A percentile compares a stretch with the other conserved stretches of the same genome.
phyloP scores from a whole-genome alignment of 306 rosid genomes.

The Arachis hypogaea region DNA sequence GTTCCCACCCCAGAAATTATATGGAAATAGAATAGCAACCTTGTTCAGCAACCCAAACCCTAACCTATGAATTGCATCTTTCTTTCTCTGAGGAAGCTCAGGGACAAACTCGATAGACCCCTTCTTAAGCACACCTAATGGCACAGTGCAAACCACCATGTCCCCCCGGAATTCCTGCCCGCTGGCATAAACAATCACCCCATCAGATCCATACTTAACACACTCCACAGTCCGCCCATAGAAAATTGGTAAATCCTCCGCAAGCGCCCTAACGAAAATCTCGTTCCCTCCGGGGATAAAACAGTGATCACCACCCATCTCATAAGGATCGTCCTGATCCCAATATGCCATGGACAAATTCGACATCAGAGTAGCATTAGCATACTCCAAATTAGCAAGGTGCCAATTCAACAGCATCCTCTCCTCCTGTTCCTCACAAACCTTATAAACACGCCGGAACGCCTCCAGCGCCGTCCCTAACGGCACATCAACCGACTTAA shows the following conservation, averaged over 20 bases:
- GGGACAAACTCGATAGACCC: constrained; percentile 72
- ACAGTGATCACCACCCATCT: constrained; percentile 98
- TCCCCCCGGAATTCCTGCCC: constrained; percentile 73
- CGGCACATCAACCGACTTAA: constrained; percentile 74
- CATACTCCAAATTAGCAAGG: constrained; percentile 91
- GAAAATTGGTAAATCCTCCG: constrained; percentile 81
- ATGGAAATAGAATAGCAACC: constrained; percentile 81
- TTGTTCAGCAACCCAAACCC: constrained; percentile 88
- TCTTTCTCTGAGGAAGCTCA: constrained; percentile 85
- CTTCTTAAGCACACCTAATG: constrained; percentile 83
- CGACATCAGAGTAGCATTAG: constrained; percentile 84
- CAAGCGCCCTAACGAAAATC: constrained; percentile 69
- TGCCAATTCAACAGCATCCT: constrained; percentile 92
- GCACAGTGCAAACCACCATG: constrained; percentile 83
- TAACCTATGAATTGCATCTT: constrained; percentile 76
- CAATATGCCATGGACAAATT: constrained; percentile 93
- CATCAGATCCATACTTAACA: constrained; percentile 72
- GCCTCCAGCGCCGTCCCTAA: constrained; percentile 86
- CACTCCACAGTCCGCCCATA: constrained; percentile 73
- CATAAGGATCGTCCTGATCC: constrained; percentile 97
- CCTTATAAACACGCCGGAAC: constrained; percentile 66
- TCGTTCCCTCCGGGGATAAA: constrained; percentile 90
- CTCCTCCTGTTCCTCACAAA: constrained; percentile 72
- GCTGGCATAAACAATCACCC: constrained; percentile 65
- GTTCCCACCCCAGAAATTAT: constrained; percentile 92